phyloP scores from a whole-genome alignment of 2,329 filamentous ascomycete species.

The Boeremia lycopersici region DNA sequence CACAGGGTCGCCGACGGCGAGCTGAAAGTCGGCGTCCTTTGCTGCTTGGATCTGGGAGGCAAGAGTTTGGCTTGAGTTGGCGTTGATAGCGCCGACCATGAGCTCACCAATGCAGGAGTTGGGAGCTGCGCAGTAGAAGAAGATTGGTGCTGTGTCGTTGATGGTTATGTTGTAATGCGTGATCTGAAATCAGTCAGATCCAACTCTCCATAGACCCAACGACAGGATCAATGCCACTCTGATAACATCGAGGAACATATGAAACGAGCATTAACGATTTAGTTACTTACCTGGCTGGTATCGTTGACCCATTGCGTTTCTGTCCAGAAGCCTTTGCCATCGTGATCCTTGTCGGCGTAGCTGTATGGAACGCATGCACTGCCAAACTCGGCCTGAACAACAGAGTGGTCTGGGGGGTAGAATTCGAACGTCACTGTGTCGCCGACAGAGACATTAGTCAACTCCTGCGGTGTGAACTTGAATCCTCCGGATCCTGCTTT shows the following conservation, averaged over 20 bases:
- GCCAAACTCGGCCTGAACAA: slow-evolving; percentile 48
- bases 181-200: slow-evolving; percentile 22
- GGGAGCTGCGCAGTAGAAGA: slow-evolving; percentile 59
- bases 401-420: slow-evolving; percentile 52
- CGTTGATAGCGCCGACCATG: slow-evolving; percentile 81
- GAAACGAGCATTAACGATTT: no score
- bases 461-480: slow-evolving; percentile 45
- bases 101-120: slow-evolving; percentile 67
- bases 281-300: slow-evolving; percentile 26
- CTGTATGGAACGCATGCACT: slow-evolving; percentile 51
- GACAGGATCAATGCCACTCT: no score
- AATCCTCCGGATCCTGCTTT: slow-evolving; percentile 45
- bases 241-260: no score
- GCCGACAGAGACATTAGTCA: slow-evolving; percentile 45
- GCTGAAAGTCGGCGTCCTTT: slow-evolving; percentile 30
- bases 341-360: slow-evolving; percentile 33
- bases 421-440: slow-evolving; percentile 49
- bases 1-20: slow-evolving; percentile 50
- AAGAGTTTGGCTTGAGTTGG: slow-evolving; percentile 48
- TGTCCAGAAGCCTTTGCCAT: slow-evolving; percentile 40
- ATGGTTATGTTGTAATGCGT: slow-evolving; percentile 43
- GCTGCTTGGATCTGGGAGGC: slow-evolving; percentile 33
- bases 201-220: background rate
- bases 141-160: slow-evolving; percentile 45
- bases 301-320: slow-evolving; percentile 29